Percentiles rank a stretch among this genome's conserved stretches.
Evolutionary conservation across 345 rosid genomes (phyloP).

Genomic region (Ailanthus altissimus): DNA sequence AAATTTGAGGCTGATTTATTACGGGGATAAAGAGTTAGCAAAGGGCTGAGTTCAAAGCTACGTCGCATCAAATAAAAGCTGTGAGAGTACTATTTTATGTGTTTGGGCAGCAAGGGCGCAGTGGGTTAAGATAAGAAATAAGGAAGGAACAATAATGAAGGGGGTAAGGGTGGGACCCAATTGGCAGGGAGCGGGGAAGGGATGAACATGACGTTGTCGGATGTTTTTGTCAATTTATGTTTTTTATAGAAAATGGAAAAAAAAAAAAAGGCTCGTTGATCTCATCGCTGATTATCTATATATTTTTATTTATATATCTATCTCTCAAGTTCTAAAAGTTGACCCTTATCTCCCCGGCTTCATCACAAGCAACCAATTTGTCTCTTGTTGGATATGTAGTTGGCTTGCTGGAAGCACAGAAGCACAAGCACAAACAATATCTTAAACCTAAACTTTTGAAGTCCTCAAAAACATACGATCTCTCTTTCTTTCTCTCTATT

Average conservation of each 20-base stretch:
- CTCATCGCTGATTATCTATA: slow-evolving; percentile 4
- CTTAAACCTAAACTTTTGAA: slow-evolving; percentile 13
- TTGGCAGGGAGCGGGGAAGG: slow-evolving; percentile 93
- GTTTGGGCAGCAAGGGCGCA: slow-evolving; percentile 35
- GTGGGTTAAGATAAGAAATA: slow-evolving; percentile 33
- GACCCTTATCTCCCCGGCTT: slow-evolving; percentile 55
- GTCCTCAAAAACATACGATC: slow-evolving; percentile 12
- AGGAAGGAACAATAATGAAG: slow-evolving; percentile 58
- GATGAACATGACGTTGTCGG: slow-evolving; percentile 99
- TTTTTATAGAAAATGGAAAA: not conserved
- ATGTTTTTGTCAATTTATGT: slow-evolving; percentile 40
- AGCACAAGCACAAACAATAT: slow-evolving; percentile 44
- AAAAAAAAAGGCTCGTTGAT: not conserved
- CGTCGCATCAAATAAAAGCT: slow-evolving; percentile 31
- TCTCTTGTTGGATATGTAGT: slow-evolving; percentile 74
- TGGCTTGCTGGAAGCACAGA: slow-evolving; percentile 74
- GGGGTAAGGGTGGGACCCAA: slow-evolving; percentile 47
- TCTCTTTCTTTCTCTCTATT: slow-evolving; percentile 6
- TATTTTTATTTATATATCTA: slow-evolving; percentile 21
- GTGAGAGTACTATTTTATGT: slow-evolving; percentile 18
- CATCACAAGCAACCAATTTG: slow-evolving; percentile 93
- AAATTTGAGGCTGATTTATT: not conserved
- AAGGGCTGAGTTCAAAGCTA: not conserved
- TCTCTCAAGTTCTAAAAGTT: slow-evolving; percentile 14
- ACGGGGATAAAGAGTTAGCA: not conserved